phyloP scores from a whole-genome alignment of 2,329 filamentous ascomycete species.

The Cyphellophora europaea region DNA sequence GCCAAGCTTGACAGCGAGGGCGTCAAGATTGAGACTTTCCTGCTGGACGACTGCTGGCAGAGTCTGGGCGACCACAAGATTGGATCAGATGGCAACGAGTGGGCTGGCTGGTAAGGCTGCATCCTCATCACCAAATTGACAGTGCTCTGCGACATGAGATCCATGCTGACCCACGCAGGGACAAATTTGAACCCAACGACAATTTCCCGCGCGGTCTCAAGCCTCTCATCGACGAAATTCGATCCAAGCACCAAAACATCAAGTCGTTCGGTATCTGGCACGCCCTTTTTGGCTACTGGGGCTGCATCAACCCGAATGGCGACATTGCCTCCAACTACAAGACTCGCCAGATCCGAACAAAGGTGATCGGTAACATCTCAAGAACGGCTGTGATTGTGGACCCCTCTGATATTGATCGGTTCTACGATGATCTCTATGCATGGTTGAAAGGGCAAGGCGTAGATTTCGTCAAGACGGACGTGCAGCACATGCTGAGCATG shows the following conservation, averaged over 20 bases:
- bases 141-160: too few relatives aligned
- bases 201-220: conserved; percentile 72
- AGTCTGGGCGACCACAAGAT: conserved; percentile 46
- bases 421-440: conserved; percentile 72
- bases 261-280: conserved; percentile 89
- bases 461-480: conserved; percentile 84
- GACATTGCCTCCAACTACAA: conserved; percentile 68
- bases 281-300: conserved; percentile 79
- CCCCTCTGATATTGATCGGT: conserved; percentile 57
- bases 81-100: conserved; percentile 33
- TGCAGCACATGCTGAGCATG: conserved; percentile 80
- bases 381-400: conserved; percentile 21
- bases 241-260: conserved; percentile 61
- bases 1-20: conserved; percentile 58
- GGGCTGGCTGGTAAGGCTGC: conserved; percentile 52
- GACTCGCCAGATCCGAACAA: conserved; percentile 49
- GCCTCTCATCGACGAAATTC: conserved; percentile 58
- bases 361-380: conserved; percentile 25
- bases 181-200: background rate
- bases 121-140: conserved; percentile 74
- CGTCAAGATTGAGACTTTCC: conserved; percentile 72
- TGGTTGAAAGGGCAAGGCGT: conserved; percentile 67
- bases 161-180: conserved; percentile 12
- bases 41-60: conserved; percentile 97
- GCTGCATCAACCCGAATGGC: conserved; percentile 64